Conservation (phyloP, 1,284 basidiomycete species). For the Trametes pubescens region DNA sequence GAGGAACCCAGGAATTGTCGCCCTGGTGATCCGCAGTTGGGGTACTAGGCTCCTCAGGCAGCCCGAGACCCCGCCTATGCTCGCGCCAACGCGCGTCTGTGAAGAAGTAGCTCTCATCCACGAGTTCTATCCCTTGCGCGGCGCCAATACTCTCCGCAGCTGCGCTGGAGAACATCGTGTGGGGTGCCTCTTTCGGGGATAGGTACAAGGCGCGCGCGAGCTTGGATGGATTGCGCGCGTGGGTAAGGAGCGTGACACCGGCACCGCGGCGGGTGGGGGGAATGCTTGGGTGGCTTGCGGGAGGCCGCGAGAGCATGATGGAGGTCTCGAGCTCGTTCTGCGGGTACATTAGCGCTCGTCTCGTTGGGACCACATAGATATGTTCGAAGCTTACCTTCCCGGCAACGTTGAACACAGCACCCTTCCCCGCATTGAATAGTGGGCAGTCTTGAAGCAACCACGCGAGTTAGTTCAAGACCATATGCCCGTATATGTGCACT, state of each 20-base stretch:
- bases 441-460: constrained; percentile 65
- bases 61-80: constrained; percentile 72
- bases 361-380: not conserved
- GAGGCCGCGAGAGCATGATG: constrained; percentile 80
- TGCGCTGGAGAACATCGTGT: constrained; percentile 74
- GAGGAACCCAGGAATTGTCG: constrained; percentile 39
- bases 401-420: constrained; percentile 81
- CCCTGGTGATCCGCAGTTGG: constrained; percentile 30
- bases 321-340: constrained; percentile 85
- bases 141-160: constrained; percentile 69
- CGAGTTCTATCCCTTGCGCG: constrained; percentile 61
- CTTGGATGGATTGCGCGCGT: constrained; percentile 76
- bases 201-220: constrained; percentile 77
- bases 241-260: constrained; percentile 71
- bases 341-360: not conserved
- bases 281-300: constrained; percentile 66
- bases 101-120: constrained; percentile 80
- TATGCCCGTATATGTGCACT: constrained; percentile 13
- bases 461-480: not conserved
- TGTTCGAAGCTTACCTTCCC: constrained; percentile 61
- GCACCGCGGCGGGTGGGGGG: constrained; percentile 66
- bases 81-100: constrained; percentile 78
- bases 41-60: constrained; percentile 67
- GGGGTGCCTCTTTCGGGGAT: constrained; percentile 62
- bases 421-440: constrained; percentile 81